Evolutionary conservation across 2,329 filamentous ascomycete species (phyloP).

Genomic region (Cladophialophora carrionii): DNA sequence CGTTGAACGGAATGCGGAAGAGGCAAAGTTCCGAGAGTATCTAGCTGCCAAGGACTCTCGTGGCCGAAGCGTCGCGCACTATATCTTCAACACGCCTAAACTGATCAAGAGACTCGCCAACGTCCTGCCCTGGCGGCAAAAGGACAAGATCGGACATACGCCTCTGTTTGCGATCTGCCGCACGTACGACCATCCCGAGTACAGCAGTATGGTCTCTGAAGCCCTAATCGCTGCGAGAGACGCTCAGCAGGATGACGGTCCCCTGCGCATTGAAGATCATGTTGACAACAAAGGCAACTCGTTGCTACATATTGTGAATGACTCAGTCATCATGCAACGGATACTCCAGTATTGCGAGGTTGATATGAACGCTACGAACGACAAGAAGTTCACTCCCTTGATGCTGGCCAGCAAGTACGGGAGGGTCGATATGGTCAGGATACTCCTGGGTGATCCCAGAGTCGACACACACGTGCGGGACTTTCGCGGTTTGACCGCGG

Average conservation of each 20-base stretch:
- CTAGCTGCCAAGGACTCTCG: slow-evolving; percentile 76
- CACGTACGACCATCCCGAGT: slow-evolving; percentile 90
- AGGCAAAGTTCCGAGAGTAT: slow-evolving; percentile 66
- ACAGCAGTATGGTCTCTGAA: slow-evolving; percentile 81
- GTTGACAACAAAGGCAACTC: slow-evolving; percentile 93
- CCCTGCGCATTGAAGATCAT: slow-evolving; percentile 90
- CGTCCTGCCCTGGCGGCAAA: slow-evolving; percentile 83
- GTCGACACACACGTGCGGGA: slow-evolving; percentile 86
- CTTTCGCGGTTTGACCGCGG: slow-evolving; percentile 83
- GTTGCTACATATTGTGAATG: slow-evolving; percentile 91
- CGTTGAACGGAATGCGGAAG: slow-evolving; percentile 61
- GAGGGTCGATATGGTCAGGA: slow-evolving; percentile 86
- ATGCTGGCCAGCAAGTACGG: slow-evolving; percentile 99
- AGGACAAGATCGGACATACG: slow-evolving; percentile 97
- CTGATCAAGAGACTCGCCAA: slow-evolving; percentile 77
- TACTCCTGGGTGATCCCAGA: slow-evolving; percentile 81
- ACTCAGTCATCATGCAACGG: slow-evolving; percentile 72
- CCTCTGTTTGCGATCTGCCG: slow-evolving; percentile 92
- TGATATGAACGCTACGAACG: slow-evolving; percentile 94
- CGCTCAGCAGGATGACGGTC: slow-evolving; percentile 74
- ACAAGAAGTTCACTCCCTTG: slow-evolving; percentile 89
- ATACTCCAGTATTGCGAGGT: slow-evolving; percentile 85
- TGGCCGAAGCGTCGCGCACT: slow-evolving; percentile 90
- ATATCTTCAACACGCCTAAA: slow-evolving; percentile 86
- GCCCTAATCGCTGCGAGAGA: slow-evolving; percentile 74